Evolutionary conservation across 2,329 filamentous ascomycete genomes (phyloP).

Genomic region (Paraconiothyrium brasiliense): DNA sequence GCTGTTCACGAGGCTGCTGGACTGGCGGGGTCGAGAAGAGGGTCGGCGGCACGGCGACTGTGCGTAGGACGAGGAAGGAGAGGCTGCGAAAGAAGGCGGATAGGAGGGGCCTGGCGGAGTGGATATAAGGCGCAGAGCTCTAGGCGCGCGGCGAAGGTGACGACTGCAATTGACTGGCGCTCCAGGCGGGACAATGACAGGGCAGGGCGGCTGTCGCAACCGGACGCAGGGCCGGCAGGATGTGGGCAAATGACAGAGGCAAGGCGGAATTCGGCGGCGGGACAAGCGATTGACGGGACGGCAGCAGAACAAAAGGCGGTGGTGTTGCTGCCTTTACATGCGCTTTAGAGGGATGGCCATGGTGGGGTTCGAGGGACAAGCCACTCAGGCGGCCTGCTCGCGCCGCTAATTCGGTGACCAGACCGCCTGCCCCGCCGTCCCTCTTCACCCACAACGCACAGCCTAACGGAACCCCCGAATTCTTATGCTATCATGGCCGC

Average conservation of each 20-base stretch:
- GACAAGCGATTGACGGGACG: constrained; percentile 27
- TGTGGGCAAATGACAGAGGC: constrained; percentile 28
- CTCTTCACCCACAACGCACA: no score
- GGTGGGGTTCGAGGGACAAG: not conserved
- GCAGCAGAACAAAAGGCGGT: constrained; percentile 13
- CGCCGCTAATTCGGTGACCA: not conserved
- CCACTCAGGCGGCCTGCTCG: not conserved
- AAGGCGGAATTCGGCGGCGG: constrained; percentile 17
- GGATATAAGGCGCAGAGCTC: constrained; percentile 30
- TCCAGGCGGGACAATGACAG: constrained; percentile 24
- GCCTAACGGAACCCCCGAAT: not conserved
- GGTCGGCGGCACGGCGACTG: constrained; percentile 5
- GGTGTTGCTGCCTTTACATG: constrained; percentile 4
- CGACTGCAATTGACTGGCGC: constrained; percentile 30
- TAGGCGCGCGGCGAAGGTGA: constrained; percentile 44
- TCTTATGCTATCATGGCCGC: not conserved
- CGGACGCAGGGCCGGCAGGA: constrained; percentile 24
- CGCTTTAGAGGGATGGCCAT: constrained; percentile 4
- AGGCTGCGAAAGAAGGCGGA: constrained; percentile 12
- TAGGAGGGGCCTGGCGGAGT: constrained; percentile 28
- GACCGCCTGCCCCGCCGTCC: not conserved
- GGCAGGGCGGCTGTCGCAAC: constrained; percentile 33
- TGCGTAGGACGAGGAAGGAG: constrained; percentile 8
- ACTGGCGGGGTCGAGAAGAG: constrained; percentile 10
- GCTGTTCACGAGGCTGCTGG: constrained; percentile 5